Percentiles rank a stretch among this genome's conserved stretches.
phyloP scores from a whole-genome alignment of 257 asterid species.

The Penstemon eatonii region DNA sequence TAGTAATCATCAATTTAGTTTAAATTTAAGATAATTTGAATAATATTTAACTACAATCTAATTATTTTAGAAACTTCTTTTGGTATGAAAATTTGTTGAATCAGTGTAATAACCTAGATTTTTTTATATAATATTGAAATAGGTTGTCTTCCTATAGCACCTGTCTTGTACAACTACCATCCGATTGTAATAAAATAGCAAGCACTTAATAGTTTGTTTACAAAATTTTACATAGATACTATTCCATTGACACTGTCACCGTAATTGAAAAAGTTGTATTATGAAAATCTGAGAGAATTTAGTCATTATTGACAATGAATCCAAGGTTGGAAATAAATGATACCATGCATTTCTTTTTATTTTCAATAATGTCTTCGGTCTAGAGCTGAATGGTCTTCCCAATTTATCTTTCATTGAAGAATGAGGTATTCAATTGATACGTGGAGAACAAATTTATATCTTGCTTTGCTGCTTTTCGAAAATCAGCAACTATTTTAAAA shows the following conservation, averaged over 20 bases:
- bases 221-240: neutral
- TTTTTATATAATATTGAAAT: too few relatives aligned
- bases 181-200: too few relatives aligned
- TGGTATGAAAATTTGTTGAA: too few relatives aligned
- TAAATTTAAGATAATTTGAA: neutral
- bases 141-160: neutral
- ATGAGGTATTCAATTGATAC: neutral
- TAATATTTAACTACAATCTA: neutral
- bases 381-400: slow-evolving; percentile 1
- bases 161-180: too few relatives aligned
- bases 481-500: neutral
- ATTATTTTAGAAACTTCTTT: neutral
- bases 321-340: neutral
- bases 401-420: neutral
- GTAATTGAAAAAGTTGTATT: neutral
- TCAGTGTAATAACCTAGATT: neutral
- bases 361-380: neutral
- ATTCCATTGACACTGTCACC: neutral
- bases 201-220: too few relatives aligned
- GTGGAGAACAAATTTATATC: neutral
- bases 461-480: slow-evolving; percentile 2
- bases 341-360: neutral
- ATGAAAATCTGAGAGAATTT: neutral
- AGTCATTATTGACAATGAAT: neutral
- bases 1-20: neutral